phyloP scores from a whole-genome alignment of 768 basidiomycete species.

The Rhodotorula sphaerocarpa region DNA sequence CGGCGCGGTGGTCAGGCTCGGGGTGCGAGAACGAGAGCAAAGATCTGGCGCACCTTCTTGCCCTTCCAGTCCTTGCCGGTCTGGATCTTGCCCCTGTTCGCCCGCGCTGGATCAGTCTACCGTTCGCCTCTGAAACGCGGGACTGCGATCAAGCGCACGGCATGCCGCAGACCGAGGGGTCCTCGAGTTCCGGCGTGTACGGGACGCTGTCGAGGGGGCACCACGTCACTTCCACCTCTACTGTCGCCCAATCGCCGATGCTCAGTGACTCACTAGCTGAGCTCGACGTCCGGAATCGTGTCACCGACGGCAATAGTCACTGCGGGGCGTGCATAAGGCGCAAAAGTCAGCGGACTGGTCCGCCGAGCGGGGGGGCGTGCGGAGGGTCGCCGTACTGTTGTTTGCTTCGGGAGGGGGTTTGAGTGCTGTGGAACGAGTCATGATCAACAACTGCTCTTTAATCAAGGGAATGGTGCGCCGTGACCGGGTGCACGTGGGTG shows the following conservation, averaged over 20 bases:
- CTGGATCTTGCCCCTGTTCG: constrained; percentile 46
- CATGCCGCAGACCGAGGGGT: constrained; percentile 42
- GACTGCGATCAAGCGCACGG: background rate
- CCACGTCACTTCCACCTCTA: too few relatives aligned
- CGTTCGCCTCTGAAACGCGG: background rate
- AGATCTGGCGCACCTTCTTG: constrained; percentile 45
- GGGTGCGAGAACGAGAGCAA: background rate
- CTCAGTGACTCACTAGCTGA: constrained; percentile 2
- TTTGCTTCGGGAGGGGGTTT: too few relatives aligned
- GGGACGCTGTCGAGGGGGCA: constrained; percentile 44
- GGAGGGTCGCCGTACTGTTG: too few relatives aligned
- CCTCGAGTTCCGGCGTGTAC: constrained; percentile 57
- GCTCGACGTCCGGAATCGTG: constrained; percentile 45
- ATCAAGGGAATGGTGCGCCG: too few relatives aligned
- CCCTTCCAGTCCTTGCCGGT: constrained; percentile 54
- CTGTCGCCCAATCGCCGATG: too few relatives aligned
- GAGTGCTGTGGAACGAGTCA: too few relatives aligned
- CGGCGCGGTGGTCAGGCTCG: too few relatives aligned
- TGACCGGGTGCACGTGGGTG: too few relatives aligned
- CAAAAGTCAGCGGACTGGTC: background rate
- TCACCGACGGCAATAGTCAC: constrained; percentile 51
- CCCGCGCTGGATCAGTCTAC: background rate
- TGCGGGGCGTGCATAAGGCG: too few relatives aligned
- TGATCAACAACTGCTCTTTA: too few relatives aligned
- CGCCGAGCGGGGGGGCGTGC: too few relatives aligned